Percentiles rank a stretch among this genome's conserved stretches.
Conservation (phyloP, 495 filamentous ascomycete species). For the Thermothielavioides terrestris region DNA sequence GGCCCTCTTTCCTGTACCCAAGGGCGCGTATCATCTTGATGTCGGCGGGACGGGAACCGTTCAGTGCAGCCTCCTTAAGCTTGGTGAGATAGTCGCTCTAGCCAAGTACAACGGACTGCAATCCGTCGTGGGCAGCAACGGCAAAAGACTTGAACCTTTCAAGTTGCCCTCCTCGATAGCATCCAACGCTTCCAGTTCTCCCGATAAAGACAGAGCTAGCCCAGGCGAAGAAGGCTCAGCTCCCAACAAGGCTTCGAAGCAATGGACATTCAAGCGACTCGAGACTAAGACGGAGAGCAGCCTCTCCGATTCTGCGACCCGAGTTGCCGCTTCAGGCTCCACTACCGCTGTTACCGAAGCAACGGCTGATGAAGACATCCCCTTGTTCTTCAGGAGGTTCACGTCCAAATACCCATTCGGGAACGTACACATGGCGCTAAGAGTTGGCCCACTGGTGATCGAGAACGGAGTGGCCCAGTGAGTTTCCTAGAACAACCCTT, state of each 20-base stretch:
- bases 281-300: too few species aligned
- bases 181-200: too few species aligned
- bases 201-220: too few species aligned
- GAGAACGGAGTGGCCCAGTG: slow-evolving; percentile 26
- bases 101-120: slow-evolving; percentile 12
- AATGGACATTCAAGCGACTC: too few species aligned
- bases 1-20: slow-evolving; percentile 19
- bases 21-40: neutral
- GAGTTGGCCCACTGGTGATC: slow-evolving; percentile 35
- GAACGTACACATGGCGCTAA: slow-evolving; percentile 35
- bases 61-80: slow-evolving; percentile 14
- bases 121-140: too few species aligned
- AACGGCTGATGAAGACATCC: slow-evolving; percentile 24
- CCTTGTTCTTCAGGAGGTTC: slow-evolving; percentile 23
- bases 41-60: slow-evolving; percentile 4
- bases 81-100: slow-evolving; percentile 1
- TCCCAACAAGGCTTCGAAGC: too few species aligned
- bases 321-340: too few species aligned
- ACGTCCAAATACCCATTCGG: slow-evolving; percentile 29
- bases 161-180: too few species aligned
- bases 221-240: too few species aligned
- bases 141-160: too few species aligned
- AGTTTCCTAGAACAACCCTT: neutral
- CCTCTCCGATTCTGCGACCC: too few species aligned
- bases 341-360: neutral